Percentiles rank a stretch among this genome's conserved stretches.
Evolutionary conservation across 352 stramenopile species (phyloP).

Genomic region (Phytophthora ohioensis): DNA sequence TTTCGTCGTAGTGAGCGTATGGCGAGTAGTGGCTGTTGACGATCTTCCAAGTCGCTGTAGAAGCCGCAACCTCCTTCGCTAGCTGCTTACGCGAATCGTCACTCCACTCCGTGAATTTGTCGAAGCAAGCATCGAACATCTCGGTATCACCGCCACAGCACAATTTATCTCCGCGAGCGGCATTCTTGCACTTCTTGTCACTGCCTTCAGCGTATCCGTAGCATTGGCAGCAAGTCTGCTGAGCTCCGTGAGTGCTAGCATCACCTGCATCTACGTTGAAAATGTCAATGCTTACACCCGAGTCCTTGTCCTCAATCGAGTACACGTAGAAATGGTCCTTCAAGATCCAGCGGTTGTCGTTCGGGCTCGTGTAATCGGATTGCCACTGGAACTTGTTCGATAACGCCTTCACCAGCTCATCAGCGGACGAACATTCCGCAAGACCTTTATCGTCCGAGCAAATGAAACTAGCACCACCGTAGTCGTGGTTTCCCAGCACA

Average conservation of each 20-base stretch:
- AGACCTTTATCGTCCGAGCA: slow-evolving; percentile 57
- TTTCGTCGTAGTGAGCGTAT: slow-evolving; percentile 73
- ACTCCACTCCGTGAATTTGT: slow-evolving; percentile 70
- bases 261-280: slow-evolving; percentile 81
- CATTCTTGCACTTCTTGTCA: slow-evolving; percentile 62
- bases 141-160: slow-evolving; percentile 65
- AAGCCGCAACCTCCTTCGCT: slow-evolving; percentile 54
- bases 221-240: slow-evolving; percentile 87
- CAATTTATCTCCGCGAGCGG: slow-evolving; percentile 53
- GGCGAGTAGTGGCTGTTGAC: slow-evolving; percentile 88
- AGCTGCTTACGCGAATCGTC: slow-evolving; percentile 78
- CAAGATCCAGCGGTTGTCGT: slow-evolving; percentile 77
- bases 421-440: slow-evolving; percentile 50
- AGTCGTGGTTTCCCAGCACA: slow-evolving; percentile 85
- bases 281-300: slow-evolving; percentile 69
- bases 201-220: slow-evolving; percentile 73
- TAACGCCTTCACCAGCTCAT: slow-evolving; percentile 60
- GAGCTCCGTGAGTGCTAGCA: slow-evolving; percentile 66
- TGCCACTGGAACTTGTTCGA: slow-evolving; percentile 71
- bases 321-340: slow-evolving; percentile 80
- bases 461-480: slow-evolving; percentile 76
- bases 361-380: slow-evolving; percentile 71
- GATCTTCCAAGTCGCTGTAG: slow-evolving; percentile 85
- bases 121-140: slow-evolving; percentile 70
- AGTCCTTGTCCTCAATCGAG: slow-evolving; percentile 50